These are phyloP conservation scores for Herpetomonas samuelpessoai DNA, from an alignment of 208 protist species.

Conservation along the genomic window DNA sequence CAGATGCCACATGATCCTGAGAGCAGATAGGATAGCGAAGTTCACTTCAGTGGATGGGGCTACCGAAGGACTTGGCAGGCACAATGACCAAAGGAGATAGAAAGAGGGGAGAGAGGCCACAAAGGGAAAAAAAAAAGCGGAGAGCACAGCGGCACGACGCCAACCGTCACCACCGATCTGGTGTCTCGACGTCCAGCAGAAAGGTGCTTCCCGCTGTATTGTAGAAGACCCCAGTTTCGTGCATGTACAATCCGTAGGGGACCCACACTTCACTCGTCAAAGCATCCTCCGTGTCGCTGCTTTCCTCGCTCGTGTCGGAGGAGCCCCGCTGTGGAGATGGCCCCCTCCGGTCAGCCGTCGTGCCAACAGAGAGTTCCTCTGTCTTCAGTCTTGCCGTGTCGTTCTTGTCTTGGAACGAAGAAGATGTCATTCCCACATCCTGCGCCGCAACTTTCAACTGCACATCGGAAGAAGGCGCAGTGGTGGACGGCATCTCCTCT, in stretches of 20 bases:
- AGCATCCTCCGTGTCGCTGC: not conserved
- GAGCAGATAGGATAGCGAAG: too few relatives aligned
- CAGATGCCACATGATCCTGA: too few relatives aligned
- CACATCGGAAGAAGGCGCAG: too few relatives aligned
- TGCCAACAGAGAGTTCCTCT: too few relatives aligned
- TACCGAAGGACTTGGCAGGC: conserved; percentile 1
- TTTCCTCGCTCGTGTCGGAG: conserved; percentile 1
- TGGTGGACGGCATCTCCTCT: too few relatives aligned
- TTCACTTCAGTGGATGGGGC: not conserved
- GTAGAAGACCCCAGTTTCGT: conserved; percentile 49
- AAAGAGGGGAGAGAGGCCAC: not conserved
- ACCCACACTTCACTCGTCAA: not conserved
- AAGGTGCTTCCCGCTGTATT: conserved; percentile 21
- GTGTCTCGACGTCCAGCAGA: conserved; percentile 28
- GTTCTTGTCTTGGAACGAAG: not conserved
- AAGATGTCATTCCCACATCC: too few relatives aligned
- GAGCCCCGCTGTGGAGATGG: not conserved
- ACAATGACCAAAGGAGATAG: not conserved
- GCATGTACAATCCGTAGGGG: conserved; percentile 20
- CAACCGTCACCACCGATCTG: conserved; percentile 6
- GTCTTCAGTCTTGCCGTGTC: not conserved
- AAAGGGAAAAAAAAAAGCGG: not conserved
- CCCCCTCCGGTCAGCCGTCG: not conserved
- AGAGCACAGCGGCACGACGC: not conserved
- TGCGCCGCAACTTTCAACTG: too few relatives aligned